Percentiles rank a stretch among this genome's conserved stretches.
Evolutionary conservation across 805 yeast genomes (phyloP).

Genomic region (Yarrowia keelungensis): DNA sequence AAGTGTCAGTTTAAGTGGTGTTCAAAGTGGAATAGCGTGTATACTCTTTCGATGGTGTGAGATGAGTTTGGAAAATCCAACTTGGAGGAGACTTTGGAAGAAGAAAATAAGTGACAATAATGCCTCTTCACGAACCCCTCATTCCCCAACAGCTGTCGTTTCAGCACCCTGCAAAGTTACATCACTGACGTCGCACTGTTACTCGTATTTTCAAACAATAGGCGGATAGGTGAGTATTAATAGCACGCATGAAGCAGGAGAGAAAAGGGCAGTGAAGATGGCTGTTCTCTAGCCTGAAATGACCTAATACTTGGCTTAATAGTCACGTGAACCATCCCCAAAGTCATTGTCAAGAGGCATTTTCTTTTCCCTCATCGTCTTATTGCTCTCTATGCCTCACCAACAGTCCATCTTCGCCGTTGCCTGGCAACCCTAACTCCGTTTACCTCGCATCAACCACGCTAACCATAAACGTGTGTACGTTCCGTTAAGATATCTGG

Average conservation of each 20-base stretch:
- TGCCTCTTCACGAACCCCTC: neutral
- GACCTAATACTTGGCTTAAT: too few species aligned
- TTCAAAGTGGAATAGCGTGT: neutral
- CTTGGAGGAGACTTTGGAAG: neutral
- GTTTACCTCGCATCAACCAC: slow-evolving; percentile 32
- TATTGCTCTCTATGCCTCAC: too few species aligned
- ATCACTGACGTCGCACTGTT: slow-evolving; percentile 9
- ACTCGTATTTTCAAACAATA: slow-evolving; percentile 19
- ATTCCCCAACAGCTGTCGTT: too few species aligned
- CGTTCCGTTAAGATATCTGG: neutral
- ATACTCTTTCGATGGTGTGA: neutral
- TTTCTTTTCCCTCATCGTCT: neutral
- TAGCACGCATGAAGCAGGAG: slow-evolving; percentile 10
- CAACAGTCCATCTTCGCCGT: neutral
- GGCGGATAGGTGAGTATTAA: slow-evolving; percentile 14
- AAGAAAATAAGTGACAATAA: neutral
- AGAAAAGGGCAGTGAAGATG: neutral
- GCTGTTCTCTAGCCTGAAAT: too few species aligned
- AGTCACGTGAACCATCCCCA: too few species aligned
- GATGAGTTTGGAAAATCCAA: too few species aligned
- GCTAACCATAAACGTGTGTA: slow-evolving; percentile 20
- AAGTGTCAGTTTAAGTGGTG: neutral
- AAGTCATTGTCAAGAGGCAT: too few species aligned
- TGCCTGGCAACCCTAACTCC: slow-evolving; percentile 33
- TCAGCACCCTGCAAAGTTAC: slow-evolving; percentile 17